phyloP scores from a whole-genome alignment of 1,139 yeast species.

The Meyerozyma athensensis region DNA sequence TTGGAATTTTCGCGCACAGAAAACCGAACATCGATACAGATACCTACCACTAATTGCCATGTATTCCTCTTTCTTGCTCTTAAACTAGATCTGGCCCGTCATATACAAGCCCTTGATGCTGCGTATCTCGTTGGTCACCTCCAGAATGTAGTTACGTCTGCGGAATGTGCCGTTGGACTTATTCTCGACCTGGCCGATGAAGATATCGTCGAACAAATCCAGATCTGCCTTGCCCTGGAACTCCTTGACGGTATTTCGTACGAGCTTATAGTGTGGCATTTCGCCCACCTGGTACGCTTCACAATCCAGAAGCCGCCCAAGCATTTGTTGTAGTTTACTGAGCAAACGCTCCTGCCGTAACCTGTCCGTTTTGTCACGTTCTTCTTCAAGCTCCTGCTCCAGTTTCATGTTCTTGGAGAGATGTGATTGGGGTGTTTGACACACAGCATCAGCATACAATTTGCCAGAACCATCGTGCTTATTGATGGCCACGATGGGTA shows the following conservation, averaged over 20 bases:
- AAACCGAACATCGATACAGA: background rate
- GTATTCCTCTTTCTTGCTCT: too few relatives aligned
- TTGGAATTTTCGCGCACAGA: too few relatives aligned
- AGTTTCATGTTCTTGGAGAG: conserved; percentile 11
- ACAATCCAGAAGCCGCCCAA: conserved; percentile 21
- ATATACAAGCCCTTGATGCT: conserved; percentile 41
- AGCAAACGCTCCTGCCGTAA: conserved; percentile 23
- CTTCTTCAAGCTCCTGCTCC: conserved; percentile 15
- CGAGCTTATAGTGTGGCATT: conserved; percentile 30
- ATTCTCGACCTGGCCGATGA: conserved; percentile 12
- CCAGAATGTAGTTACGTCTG: conserved; percentile 30
- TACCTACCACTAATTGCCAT: background rate
- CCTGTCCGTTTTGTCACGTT: conserved; percentile 19
- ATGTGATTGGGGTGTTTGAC: conserved; percentile 33
- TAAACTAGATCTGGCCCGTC: conserved; percentile 34
- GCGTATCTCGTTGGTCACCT: conserved; percentile 38
- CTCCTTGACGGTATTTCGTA: conserved; percentile 29
- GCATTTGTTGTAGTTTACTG: conserved; percentile 22
- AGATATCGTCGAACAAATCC: conserved; percentile 30
- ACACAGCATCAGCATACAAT: conserved; percentile 35
- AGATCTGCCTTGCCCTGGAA: conserved; percentile 37
- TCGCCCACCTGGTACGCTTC: conserved; percentile 27
- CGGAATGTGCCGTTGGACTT: conserved; percentile 9
- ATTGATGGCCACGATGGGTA: conserved; percentile 38
- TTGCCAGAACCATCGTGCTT: conserved; percentile 29